These are phyloP conservation scores for Xylariales sp. DNA, from an alignment of 2,329 filamentous ascomycete genomes.

Conservation along the genomic window DNA sequence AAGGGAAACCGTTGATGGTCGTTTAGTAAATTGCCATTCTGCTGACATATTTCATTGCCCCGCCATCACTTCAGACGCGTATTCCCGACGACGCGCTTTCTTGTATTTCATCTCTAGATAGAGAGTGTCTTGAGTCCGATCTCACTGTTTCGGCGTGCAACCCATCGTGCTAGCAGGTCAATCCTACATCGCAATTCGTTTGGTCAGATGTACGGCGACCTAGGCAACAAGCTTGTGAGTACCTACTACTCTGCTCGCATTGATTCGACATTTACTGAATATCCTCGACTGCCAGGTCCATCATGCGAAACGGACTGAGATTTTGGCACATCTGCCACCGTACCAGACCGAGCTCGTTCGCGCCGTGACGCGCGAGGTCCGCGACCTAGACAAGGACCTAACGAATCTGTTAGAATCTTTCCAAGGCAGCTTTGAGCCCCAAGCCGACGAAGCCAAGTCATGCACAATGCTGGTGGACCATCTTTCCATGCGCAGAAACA, in stretches of 20 bases:
- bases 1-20: too few species aligned
- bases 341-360: slow-evolving; percentile 93
- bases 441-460: slow-evolving; percentile 75
- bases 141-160: too few species aligned
- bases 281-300: slow-evolving; percentile 58
- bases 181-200: too few species aligned
- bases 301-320: slow-evolving; percentile 92
- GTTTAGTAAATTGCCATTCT: too few species aligned
- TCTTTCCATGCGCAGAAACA: slow-evolving; percentile 91
- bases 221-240: slow-evolving; percentile 76
- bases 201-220: slow-evolving; percentile 73
- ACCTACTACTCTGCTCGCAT: slow-evolving; percentile 1
- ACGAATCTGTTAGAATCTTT: slow-evolving; percentile 75
- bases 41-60: too few species aligned
- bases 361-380: slow-evolving; percentile 81
- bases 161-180: too few species aligned
- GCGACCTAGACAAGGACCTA: slow-evolving; percentile 86
- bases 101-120: too few species aligned
- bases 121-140: too few species aligned
- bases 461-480: slow-evolving; percentile 91
- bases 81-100: neutral
- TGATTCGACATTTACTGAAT: slow-evolving; percentile 9
- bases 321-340: slow-evolving; percentile 77
- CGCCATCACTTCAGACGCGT: too few species aligned
- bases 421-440: slow-evolving; percentile 79